Percentiles rank a stretch among this genome's conserved stretches.
phyloP scores from a whole-genome alignment of 2,329 filamentous ascomycete species.

The Talaromyces sp. region DNA sequence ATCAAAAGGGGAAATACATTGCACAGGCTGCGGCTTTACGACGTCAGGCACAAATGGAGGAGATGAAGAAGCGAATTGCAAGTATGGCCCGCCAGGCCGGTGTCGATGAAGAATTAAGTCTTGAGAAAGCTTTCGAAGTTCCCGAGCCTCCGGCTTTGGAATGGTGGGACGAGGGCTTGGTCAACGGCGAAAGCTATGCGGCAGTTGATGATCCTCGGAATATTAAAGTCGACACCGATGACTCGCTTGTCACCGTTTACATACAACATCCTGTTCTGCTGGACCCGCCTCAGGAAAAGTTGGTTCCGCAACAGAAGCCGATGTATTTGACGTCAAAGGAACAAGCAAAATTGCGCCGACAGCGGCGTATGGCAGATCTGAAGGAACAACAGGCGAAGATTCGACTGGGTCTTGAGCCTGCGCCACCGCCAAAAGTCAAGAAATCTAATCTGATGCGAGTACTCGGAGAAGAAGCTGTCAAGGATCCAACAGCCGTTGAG shows the following conservation, averaged over 20 bases:
- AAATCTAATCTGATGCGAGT: slow-evolving; percentile 98
- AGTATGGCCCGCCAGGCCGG: slow-evolving; percentile 83
- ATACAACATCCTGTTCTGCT: slow-evolving; percentile 90
- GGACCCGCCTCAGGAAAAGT: slow-evolving; percentile 85
- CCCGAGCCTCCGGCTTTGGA: slow-evolving; percentile 82
- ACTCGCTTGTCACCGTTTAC: slow-evolving; percentile 84
- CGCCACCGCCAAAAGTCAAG: slow-evolving; percentile 92
- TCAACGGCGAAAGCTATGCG: slow-evolving; percentile 71
- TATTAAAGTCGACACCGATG: slow-evolving; percentile 70
- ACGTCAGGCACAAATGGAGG: slow-evolving; percentile 81
- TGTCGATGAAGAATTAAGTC: slow-evolving; percentile 83
- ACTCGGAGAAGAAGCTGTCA: slow-evolving; percentile 84
- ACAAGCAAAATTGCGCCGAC: slow-evolving; percentile 82
- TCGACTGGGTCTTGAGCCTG: slow-evolving; percentile 79
- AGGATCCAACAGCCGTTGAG: slow-evolving; percentile 95
- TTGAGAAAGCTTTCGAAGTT: slow-evolving; percentile 84
- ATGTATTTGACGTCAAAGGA: slow-evolving; percentile 91
- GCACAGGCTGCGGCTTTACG: slow-evolving; percentile 86
- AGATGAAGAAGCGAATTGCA: slow-evolving; percentile 91
- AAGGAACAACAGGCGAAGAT: slow-evolving; percentile 98
- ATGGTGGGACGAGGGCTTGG: slow-evolving; percentile 94
- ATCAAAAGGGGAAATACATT: slow-evolving; percentile 95
- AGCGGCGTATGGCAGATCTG: slow-evolving; percentile 84
- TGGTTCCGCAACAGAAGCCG: slow-evolving; percentile 72
- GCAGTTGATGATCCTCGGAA: slow-evolving; percentile 61